These are phyloP conservation scores for Aaosphaeria arxii DNA, from an alignment of 2,329 filamentous ascomycete species.

Conservation along the genomic window DNA sequence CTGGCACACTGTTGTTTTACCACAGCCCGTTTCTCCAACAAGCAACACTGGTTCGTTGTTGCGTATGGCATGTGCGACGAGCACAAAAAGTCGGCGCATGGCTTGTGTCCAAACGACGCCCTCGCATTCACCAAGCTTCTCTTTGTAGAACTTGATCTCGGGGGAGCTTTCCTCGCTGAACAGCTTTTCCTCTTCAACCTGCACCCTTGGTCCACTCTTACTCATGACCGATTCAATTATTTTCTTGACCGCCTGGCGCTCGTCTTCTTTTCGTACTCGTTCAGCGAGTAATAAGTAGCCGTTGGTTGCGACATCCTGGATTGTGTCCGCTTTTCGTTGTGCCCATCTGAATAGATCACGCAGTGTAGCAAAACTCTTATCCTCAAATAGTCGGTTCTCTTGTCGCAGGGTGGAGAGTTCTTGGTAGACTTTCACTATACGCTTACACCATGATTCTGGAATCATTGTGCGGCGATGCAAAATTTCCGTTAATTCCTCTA, in stretches of 20 bases:
- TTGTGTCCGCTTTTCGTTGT: constrained; percentile 74
- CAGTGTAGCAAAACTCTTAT: constrained; percentile 95
- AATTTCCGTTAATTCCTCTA: constrained; percentile 89
- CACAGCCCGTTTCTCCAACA: constrained; percentile 94
- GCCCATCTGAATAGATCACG: constrained; percentile 97
- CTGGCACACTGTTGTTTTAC: constrained; percentile 96
- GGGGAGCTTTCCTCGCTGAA: constrained; percentile 55
- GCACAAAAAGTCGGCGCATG: constrained; percentile 85
- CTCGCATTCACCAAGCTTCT: constrained; percentile 9
- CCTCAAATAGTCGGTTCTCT: constrained; percentile 87
- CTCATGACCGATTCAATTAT: constrained; percentile 89
- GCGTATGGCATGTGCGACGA: constrained; percentile 80
- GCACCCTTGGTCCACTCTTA: constrained; percentile 55
- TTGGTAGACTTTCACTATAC: constrained; percentile 91
- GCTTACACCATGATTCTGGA: constrained; percentile 83
- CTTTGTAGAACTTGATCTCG: constrained; percentile 35
- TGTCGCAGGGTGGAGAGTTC: constrained; percentile 88
- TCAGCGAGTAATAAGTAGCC: constrained; percentile 97
- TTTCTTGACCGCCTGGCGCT: constrained; percentile 77
- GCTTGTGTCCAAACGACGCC: constrained; percentile 88
- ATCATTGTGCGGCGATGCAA: constrained; percentile 84
- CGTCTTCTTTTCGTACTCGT: constrained; percentile 86
- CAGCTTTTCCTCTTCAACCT: constrained; percentile 69
- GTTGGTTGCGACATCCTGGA: constrained; percentile 85
- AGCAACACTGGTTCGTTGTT: constrained; percentile 94